Percentiles rank a stretch among this genome's conserved stretches.
Conservation (phyloP, 2,329 filamentous ascomycete species). For the Orbilia javanica region DNA sequence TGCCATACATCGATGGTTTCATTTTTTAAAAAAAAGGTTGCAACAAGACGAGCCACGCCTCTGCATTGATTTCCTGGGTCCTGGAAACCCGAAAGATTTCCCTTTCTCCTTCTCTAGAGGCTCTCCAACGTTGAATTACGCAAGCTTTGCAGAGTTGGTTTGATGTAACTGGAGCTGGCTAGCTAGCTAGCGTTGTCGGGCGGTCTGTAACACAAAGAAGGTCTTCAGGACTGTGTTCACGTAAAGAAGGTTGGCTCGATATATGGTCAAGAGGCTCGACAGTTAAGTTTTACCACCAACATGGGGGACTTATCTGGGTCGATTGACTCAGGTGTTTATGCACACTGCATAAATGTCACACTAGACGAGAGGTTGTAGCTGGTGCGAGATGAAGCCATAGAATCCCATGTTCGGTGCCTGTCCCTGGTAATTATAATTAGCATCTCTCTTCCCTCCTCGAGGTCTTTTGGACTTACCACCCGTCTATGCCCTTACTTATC, state of each 20-base stretch:
- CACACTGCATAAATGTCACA: not conserved
- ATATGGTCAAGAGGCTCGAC: not conserved
- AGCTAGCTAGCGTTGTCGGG: not conserved
- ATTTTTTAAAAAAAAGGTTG: too few species aligned
- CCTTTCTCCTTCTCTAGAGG: not conserved
- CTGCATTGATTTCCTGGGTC: not conserved
- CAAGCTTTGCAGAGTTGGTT: conserved; percentile 7
- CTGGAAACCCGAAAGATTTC: not conserved
- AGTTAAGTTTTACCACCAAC: conserved; percentile 25
- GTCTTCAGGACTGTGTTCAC: too few species aligned
- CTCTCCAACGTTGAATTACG: not conserved
- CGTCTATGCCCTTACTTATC: too few species aligned
- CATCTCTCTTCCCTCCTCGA: not conserved
- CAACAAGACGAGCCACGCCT: not conserved
- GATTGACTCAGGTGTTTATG: not conserved
- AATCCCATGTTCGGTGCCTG: not conserved
- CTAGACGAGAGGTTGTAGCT: not conserved
- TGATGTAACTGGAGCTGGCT: not conserved
- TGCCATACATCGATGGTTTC: conserved; percentile 2
- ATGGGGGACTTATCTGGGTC: not conserved
- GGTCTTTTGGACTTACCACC: not conserved
- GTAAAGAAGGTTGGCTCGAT: not conserved
- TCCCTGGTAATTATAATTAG: conserved; percentile 1
- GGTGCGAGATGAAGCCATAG: not conserved
- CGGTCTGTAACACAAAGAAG: conserved; percentile 3